A percentile compares a stretch with the other conserved stretches of the same genome.
phyloP scores from a whole-genome alignment of 23 red algal genomes.

The Gracilaria domingensis region DNA sequence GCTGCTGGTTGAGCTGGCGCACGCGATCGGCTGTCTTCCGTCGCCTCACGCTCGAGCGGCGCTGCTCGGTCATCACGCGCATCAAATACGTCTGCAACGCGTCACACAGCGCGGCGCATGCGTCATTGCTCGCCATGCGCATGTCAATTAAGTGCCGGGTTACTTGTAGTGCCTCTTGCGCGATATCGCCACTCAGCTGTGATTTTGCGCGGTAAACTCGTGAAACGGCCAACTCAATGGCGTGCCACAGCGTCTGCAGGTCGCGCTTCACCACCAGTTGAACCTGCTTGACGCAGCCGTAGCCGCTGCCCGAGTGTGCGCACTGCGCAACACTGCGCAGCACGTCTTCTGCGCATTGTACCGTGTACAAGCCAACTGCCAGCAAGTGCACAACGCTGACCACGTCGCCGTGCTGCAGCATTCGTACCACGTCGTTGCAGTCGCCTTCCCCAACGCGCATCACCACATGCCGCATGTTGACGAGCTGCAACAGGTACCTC shows the following conservation, averaged over 20 bases:
- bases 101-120: not conserved
- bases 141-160: not conserved
- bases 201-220: not conserved
- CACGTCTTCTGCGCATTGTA: not conserved
- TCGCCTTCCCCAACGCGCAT: not conserved
- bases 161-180: not conserved
- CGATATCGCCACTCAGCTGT: not conserved
- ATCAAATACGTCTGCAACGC: not conserved
- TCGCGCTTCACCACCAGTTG: not conserved
- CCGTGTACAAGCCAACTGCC: not conserved
- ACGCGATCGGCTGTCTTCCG: not conserved
- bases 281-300: not conserved
- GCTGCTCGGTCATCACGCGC: not conserved
- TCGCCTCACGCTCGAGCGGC: not conserved
- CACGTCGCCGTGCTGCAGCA: not conserved
- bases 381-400: not conserved
- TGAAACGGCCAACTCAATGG: not conserved
- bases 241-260: not conserved
- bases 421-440: not conserved
- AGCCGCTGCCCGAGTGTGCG: not conserved
- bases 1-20: not conserved
- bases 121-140: not conserved
- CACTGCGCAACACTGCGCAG: not conserved
- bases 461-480: slow-evolving; percentile 12
- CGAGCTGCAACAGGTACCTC: not conserved